These are phyloP conservation scores for Thecaphora thlaspeos DNA, from an alignment of 1,284 basidiomycete genomes.

Conservation along the genomic window DNA sequence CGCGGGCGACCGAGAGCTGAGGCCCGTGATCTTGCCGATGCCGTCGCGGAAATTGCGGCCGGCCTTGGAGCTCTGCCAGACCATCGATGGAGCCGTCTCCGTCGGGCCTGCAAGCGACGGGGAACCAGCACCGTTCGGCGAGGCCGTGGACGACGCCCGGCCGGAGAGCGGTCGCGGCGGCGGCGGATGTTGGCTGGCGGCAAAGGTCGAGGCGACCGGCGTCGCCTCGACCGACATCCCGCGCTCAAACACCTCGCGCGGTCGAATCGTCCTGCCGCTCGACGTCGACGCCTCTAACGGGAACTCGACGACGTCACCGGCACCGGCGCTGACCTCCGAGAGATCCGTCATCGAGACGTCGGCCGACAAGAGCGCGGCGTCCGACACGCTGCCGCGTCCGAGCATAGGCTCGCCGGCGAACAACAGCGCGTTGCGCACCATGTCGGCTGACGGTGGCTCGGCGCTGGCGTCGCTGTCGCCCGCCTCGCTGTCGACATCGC, in stretches of 20 bases:
- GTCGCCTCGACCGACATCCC: not conserved
- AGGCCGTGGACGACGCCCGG: not conserved
- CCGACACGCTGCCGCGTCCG: conserved; percentile 2
- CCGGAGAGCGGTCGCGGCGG: not conserved
- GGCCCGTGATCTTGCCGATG: conserved; percentile 30
- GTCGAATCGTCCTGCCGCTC: not conserved
- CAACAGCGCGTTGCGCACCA: conserved; percentile 30
- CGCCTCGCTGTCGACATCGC: conserved; percentile 21
- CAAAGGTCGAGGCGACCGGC: not conserved
- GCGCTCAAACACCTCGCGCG: not conserved
- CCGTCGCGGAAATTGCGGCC: conserved; percentile 33
- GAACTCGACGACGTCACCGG: not conserved
- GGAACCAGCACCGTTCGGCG: too few species aligned
- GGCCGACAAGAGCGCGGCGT: not conserved
- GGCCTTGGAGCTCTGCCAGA: conserved; percentile 8
- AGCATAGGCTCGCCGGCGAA: conserved; percentile 20
- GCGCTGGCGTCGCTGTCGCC: conserved; percentile 23
- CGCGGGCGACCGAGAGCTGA: conserved; percentile 34
- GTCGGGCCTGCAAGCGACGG: too few species aligned
- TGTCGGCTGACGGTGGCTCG: conserved; percentile 22
- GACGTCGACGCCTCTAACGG: not conserved
- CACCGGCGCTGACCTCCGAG: not conserved
- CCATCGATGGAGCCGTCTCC: too few species aligned
- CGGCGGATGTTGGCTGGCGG: not conserved
- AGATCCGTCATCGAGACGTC: not conserved